These are phyloP conservation scores for Kwoniella sp. DNA, from an alignment of 768 basidiomycete species.

Conservation along the genomic window DNA sequence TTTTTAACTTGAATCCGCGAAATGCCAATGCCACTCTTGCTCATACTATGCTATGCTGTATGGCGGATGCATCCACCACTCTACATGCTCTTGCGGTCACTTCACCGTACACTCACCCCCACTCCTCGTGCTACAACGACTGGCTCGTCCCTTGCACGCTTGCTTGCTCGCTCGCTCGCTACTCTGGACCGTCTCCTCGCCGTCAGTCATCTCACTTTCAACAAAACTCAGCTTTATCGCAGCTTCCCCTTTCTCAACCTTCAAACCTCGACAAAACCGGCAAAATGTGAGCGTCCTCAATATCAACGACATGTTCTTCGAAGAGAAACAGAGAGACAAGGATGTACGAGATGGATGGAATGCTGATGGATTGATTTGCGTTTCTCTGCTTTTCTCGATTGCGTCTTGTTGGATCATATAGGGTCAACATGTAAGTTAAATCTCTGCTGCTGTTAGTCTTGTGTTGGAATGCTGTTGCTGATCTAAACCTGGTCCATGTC, in stretches of 20 bases:
- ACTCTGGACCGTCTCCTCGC: conserved; percentile 8
- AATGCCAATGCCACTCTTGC: neutral
- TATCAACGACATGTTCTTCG: neutral
- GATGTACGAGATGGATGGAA: conserved; percentile 2
- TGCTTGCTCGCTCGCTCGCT: conserved; percentile 10
- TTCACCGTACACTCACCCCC: neutral
- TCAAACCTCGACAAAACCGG: conserved; percentile 28
- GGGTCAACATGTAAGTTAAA: conserved; percentile 54
- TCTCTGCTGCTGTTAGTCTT: neutral
- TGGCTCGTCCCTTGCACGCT: no score
- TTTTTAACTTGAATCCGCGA: neutral
- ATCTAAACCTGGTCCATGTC: conserved; percentile 17
- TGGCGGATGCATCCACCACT: neutral
- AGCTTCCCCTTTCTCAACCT: conserved; percentile 19
- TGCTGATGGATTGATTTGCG: conserved; percentile 33
- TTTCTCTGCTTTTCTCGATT: conserved; percentile 19
- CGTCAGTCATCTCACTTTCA: neutral
- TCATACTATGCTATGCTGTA: neutral
- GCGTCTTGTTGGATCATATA: conserved; percentile 11
- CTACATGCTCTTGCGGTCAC: neutral
- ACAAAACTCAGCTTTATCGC: neutral
- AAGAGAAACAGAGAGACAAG: neutral
- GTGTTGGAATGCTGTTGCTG: conserved; percentile 21
- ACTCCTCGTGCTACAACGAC: neutral
- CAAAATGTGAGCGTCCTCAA: conserved; percentile 36